Percentiles rank a stretch among this genome's conserved stretches.
These are phyloP conservation scores for Boletellus sp. DNA, from an alignment of 768 basidiomycete species.

Conservation along the genomic window DNA sequence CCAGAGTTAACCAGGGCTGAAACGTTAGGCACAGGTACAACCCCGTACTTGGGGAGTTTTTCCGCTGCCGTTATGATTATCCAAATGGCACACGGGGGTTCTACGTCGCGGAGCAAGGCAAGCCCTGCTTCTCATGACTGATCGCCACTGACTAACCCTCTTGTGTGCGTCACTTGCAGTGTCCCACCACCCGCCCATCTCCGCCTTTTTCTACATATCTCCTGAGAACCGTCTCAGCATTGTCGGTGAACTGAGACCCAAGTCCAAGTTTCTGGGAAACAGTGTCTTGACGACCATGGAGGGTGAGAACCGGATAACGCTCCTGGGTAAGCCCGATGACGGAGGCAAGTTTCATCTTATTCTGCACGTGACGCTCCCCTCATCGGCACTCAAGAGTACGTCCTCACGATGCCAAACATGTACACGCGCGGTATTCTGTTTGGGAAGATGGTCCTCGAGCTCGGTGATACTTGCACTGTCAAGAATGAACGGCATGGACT, in stretches of 20 bases:
- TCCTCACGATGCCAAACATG: slow-evolving; percentile 98
- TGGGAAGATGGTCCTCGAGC: slow-evolving; percentile 93
- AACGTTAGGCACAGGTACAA: slow-evolving; percentile 67
- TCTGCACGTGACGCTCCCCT: slow-evolving; percentile 1
- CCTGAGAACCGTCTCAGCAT: slow-evolving; percentile 85
- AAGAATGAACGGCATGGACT: slow-evolving; percentile 76
- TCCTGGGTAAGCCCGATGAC: slow-evolving; percentile 81
- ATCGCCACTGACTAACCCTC: slow-evolving; percentile 6
- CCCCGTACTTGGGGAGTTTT: slow-evolving; percentile 96
- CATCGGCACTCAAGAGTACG: slow-evolving; percentile 54
- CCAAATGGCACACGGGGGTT: slow-evolving; percentile 88
- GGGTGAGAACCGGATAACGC: slow-evolving; percentile 83
- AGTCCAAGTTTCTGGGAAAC: slow-evolving; percentile 95
- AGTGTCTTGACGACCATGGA: slow-evolving; percentile 96
- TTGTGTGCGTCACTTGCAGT: slow-evolving; percentile 44
- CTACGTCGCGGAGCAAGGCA: slow-evolving; percentile 95
- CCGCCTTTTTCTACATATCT: slow-evolving; percentile 93
- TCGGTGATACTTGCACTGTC: slow-evolving; percentile 85
- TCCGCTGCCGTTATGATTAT: slow-evolving; percentile 94
- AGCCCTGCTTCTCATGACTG: slow-evolving; percentile 5
- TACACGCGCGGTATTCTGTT: slow-evolving; percentile 85
- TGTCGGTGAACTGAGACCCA: slow-evolving; percentile 90
- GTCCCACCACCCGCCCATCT: slow-evolving; percentile 92
- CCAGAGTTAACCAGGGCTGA: slow-evolving; percentile 1
- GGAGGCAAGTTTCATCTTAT: slow-evolving; percentile 56